Evolutionary conservation across 495 filamentous ascomycete species (phyloP), one percentile per base, ranked within the genome.

Genomic region (Sporormia fimetaria): DNA sequence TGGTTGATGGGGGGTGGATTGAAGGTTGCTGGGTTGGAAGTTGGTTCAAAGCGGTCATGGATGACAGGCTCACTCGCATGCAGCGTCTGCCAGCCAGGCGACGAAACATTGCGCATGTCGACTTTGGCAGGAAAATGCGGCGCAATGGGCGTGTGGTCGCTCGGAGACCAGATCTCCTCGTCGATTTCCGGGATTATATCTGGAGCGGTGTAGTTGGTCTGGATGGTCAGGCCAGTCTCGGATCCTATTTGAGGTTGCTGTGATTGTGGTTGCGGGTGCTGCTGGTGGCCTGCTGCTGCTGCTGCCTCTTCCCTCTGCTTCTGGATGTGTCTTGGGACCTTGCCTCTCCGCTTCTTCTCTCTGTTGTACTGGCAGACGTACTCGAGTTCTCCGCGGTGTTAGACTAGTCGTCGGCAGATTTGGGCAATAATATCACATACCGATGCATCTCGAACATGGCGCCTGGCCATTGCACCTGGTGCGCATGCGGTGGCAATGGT

Each of bases 371-470:
- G 47, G 23, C 40, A 49, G 6, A 50, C 45, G 25, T 49, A 54
- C 30, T 44, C 40, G 27, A 49, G 40, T 33, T 41, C 49, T 49
- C 10, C 39, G 15, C n/a, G 6, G 21, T 7, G 40, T 37, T 16
- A 23, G 3, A 7, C 4, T 15, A 15, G 14, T 15, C n/a, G n/a
- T 12, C n/a, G 30, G 7, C 33, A 27, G 20, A 17, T 17, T 20
- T 20, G 21, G 11, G 2, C 32, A 2, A 30, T 4, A 28, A n/a
- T 16, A 28, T 1, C n/a, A 37, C 51, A 25, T 44, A 54, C 51
- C 46, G n/a, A 46, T 49, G 26, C 51, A 54, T 22, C 43, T 34
- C 22, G 45, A 50, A 27, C 51, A 54, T 26, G 51, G 51, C 27
- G 40, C 14, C 37, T 49, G 47, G 1, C 51, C 51, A 30, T 54